A percentile compares a stretch with the other conserved stretches of the same genome.
phyloP scores from a whole-genome alignment of 169 alveolate genomes.

The Cryptosporidium canis region DNA sequence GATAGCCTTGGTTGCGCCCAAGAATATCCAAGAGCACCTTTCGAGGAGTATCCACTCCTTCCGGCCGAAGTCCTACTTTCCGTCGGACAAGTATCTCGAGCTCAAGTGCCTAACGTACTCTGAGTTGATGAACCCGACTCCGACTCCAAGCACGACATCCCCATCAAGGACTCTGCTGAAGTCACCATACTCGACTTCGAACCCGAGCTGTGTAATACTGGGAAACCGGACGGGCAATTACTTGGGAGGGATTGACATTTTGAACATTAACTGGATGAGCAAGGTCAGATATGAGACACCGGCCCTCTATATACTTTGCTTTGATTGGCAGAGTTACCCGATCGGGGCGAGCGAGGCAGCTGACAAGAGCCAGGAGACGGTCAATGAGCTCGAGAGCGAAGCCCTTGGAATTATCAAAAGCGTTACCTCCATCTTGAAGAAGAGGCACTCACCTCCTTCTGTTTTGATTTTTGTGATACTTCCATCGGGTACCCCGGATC shows the following conservation, averaged over 20 bases:
- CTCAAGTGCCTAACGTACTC: conserved; percentile 39
- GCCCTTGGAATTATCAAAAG: conserved; percentile 14
- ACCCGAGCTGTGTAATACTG: background rate
- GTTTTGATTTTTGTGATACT: conserved; percentile 60
- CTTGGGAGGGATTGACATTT: conserved; percentile 50
- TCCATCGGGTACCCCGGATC: conserved; percentile 68
- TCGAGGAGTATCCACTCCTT: conserved; percentile 8
- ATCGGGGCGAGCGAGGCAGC: background rate
- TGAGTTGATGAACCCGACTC: conserved; percentile 11
- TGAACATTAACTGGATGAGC: conserved; percentile 51
- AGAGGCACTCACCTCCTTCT: conserved; percentile 69
- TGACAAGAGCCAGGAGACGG: background rate
- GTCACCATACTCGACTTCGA: conserved; percentile 27
- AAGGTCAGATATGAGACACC: conserved; percentile 71
- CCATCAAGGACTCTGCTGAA: conserved; percentile 20
- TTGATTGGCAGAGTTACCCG: conserved; percentile 64
- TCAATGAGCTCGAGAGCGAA: conserved; percentile 43
- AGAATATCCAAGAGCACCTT: conserved; percentile 24
- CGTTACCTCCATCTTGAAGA: conserved; percentile 12
- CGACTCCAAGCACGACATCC: background rate
- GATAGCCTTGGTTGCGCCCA: conserved; percentile 58
- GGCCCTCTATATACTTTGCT: conserved; percentile 52
- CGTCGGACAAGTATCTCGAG: conserved; percentile 19
- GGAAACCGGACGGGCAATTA: conserved; percentile 21
- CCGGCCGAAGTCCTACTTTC: conserved; percentile 38